Evolutionary conservation across 2,329 filamentous ascomycete species (phyloP).

Genomic region (Ramichloridium luteum): DNA sequence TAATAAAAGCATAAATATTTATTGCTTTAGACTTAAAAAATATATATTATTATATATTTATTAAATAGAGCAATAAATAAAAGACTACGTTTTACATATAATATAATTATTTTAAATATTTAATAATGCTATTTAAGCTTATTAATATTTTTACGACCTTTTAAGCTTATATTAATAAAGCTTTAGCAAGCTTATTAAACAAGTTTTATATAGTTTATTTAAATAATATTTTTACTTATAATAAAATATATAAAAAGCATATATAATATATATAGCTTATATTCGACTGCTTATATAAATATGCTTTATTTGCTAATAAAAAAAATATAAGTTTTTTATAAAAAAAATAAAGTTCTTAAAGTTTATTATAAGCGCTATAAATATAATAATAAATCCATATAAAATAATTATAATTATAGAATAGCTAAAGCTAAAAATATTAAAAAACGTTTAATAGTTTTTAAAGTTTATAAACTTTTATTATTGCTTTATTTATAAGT

Average conservation of each 20-base stretch:
- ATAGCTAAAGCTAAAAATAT: conserved; percentile 14
- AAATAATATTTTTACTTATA: conserved; percentile 3
- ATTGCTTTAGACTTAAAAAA: conserved; percentile 17
- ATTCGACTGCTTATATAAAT: conserved; percentile 4
- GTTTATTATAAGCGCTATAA: conserved; percentile 18
- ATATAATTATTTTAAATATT: conserved; percentile 17
- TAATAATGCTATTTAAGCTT: conserved; percentile 18
- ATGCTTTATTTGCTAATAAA: conserved; percentile 7
- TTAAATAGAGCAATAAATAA: conserved; percentile 15
- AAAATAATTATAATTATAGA: conserved; percentile 19
- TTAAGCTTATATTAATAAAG: conserved; percentile 19
- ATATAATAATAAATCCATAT: conserved; percentile 18
- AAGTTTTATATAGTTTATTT: conserved; percentile 8
- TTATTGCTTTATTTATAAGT: conserved; percentile 3
- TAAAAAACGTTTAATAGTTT: conserved; percentile 16
- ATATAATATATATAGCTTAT: conserved; percentile 3
- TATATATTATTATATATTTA: conserved; percentile 17
- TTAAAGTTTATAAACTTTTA: conserved; percentile 7
- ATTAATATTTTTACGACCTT: conserved; percentile 16
- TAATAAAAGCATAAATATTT: conserved; percentile 11
- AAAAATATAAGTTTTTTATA: conserved; percentile 22
- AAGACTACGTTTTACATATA: conserved; percentile 13
- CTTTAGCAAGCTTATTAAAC: conserved; percentile 9
- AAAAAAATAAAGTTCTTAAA: conserved; percentile 21
- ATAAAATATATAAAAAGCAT: conserved; percentile 2